Percentiles rank a stretch among this genome's conserved stretches.
phyloP scores from a whole-genome alignment of 139 green algal genomes.

The Chlorokybus atmophyticus region DNA sequence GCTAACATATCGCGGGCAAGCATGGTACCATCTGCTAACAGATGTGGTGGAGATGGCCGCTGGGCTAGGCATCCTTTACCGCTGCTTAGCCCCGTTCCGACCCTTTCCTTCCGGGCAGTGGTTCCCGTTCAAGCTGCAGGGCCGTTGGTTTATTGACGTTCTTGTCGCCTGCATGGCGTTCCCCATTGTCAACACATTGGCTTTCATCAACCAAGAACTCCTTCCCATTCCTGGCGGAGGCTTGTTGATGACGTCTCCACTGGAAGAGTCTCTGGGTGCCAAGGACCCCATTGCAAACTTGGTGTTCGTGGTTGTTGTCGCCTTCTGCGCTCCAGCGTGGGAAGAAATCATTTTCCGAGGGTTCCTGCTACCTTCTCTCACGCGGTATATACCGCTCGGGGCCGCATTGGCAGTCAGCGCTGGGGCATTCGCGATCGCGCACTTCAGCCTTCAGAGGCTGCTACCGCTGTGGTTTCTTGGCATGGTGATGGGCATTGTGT shows the following conservation, averaged over 20 bases:
- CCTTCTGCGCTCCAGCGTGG: conserved; percentile 74
- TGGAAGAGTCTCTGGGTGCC: conserved; percentile 33
- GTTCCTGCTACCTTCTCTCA: conserved; percentile 78
- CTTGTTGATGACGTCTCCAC: conserved; percentile 7
- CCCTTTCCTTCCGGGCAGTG: conserved; percentile 26
- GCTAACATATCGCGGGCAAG: conserved; percentile 36
- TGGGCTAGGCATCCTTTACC: conserved; percentile 51
- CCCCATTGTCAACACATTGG: conserved; percentile 11
- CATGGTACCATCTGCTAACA: conserved; percentile 55
- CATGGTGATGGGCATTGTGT: conserved; percentile 60
- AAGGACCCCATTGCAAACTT: conserved; percentile 45
- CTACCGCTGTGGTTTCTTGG: conserved; percentile 77
- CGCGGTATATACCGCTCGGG: conserved; percentile 44
- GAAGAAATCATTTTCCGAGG: conserved; percentile 90
- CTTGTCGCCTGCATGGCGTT: conserved; percentile 11
- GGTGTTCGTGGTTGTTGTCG: conserved; percentile 61
- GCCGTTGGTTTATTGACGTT: conserved; percentile 17
- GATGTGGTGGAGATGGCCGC: conserved; percentile 51
- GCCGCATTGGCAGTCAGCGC: conserved; percentile 33
- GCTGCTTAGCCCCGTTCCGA: conserved; percentile 38
- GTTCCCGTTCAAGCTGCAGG: conserved; percentile 15
- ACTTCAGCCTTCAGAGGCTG: conserved; percentile 70
- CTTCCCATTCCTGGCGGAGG: neutral
- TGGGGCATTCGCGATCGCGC: conserved; percentile 66
- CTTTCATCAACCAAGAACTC: conserved; percentile 14